These are phyloP conservation scores for Aschersonia sp. DNA, from an alignment of 2,329 filamentous ascomycete genomes.

Conservation along the genomic window DNA sequence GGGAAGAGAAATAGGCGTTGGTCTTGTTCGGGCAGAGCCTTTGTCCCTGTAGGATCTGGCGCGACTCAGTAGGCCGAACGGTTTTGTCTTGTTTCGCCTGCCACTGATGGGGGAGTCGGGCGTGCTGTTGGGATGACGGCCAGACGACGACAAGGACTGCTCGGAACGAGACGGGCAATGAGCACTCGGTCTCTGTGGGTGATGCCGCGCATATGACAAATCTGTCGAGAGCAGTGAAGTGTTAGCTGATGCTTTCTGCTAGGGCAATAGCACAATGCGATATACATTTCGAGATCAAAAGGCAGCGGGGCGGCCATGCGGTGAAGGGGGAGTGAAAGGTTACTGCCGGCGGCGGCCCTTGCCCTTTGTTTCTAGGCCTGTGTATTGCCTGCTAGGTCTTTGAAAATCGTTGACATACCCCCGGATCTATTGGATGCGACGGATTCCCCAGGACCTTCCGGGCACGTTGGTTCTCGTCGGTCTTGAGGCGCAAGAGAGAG, in stretches of 20 bases:
- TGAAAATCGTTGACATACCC: constrained; percentile 15
- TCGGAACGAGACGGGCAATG: constrained; percentile 35
- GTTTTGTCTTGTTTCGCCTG: constrained; percentile 38
- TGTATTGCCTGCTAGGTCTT: neutral
- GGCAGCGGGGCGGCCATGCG: no score
- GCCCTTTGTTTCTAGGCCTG: neutral
- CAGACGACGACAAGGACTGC: constrained; percentile 33
- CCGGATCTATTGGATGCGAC: constrained; percentile 10
- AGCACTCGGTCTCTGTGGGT: constrained; percentile 23
- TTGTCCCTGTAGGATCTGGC: constrained; percentile 37
- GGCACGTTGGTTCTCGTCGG: constrained; percentile 18
- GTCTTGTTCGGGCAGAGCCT: constrained; percentile 26
- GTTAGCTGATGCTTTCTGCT: neutral
- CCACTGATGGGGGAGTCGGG: constrained; percentile 15
- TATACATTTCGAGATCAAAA: neutral
- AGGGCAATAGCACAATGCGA: neutral
- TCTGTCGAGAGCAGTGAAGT: constrained; percentile 5
- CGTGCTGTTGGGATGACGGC: constrained; percentile 29
- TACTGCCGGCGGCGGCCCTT: neutral
- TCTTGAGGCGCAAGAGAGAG: constrained; percentile 18
- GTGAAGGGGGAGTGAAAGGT: neutral
- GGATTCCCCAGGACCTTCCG: constrained; percentile 20
- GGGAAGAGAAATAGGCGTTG: constrained; percentile 12
- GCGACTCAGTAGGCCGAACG: constrained; percentile 37
- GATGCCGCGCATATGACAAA: constrained; percentile 14